Evolutionary conservation across 2,329 filamentous ascomycete genomes (phyloP).

Genomic region (Helotiales sp.): DNA sequence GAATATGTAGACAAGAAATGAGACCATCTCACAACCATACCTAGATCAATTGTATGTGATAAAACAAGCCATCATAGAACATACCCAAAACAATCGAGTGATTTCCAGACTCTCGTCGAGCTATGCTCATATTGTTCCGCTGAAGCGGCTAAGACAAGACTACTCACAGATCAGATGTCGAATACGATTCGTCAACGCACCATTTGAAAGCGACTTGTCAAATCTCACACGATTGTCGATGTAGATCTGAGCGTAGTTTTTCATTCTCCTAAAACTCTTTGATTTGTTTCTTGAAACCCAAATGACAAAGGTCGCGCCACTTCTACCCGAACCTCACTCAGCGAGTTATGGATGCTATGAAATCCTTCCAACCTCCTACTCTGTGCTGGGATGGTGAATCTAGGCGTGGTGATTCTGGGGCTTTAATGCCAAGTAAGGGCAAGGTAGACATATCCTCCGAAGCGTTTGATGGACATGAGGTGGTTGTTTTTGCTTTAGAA

Average conservation of each 20-base stretch:
- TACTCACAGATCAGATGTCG: not conserved
- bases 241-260: not conserved
- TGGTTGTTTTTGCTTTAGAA: not conserved
- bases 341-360: not conserved
- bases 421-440: not conserved
- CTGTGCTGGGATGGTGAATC: not conserved
- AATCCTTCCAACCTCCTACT: not conserved
- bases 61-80: not conserved
- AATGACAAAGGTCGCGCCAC: not conserved
- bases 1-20: slow-evolving; percentile 4
- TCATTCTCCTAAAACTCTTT: not conserved
- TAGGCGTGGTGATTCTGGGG: not conserved
- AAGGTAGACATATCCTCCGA: slow-evolving; percentile 2
- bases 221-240: not conserved
- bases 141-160: not conserved
- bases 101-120: not conserved
- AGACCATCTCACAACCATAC: not conserved
- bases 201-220: not conserved
- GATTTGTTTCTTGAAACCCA: not conserved
- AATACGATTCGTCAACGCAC: not conserved
- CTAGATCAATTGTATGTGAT: not conserved
- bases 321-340: not conserved
- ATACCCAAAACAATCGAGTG: not conserved
- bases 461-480: too few relatives aligned
- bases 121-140: not conserved